These are phyloP conservation scores for Phytophthora aleatoria DNA, from an alignment of 352 stramenopile species.

Conservation along the genomic window DNA sequence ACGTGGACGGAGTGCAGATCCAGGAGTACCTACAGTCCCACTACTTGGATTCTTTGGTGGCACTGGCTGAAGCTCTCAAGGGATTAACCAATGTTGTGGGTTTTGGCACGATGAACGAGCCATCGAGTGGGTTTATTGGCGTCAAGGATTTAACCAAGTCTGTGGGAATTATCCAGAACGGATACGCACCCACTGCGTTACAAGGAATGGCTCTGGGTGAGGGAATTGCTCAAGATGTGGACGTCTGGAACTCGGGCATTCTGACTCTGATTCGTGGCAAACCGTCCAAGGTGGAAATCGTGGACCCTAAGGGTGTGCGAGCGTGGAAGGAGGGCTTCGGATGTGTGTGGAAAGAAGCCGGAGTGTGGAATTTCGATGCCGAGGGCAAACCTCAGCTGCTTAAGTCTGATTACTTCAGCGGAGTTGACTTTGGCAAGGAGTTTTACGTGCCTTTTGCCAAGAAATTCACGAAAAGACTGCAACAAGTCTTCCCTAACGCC, in stretches of 20 bases:
- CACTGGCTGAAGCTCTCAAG: constrained; percentile 60
- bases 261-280: constrained; percentile 58
- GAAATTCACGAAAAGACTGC: constrained; percentile 55
- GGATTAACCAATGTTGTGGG: constrained; percentile 83
- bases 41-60: constrained; percentile 76
- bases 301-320: constrained; percentile 55
- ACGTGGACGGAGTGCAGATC: constrained; percentile 73
- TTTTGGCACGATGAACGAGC: constrained; percentile 92
- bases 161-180: constrained; percentile 60
- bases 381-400: constrained; percentile 49
- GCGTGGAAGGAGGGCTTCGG: constrained; percentile 63
- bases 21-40: constrained; percentile 88
- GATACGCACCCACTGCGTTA: constrained; percentile 68
- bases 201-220: constrained; percentile 79
- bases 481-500: constrained; percentile 48
- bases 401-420: constrained; percentile 63
- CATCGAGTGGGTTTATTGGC: constrained; percentile 70
- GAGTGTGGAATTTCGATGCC: constrained; percentile 58
- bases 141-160: constrained; percentile 45
- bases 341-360: constrained; percentile 81
- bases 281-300: constrained; percentile 40
- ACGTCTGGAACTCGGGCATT: constrained; percentile 64
- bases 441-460: constrained; percentile 78
- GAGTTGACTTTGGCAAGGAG: constrained; percentile 67
- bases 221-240: constrained; percentile 56